Conservation (phyloP, 2,329 filamentous ascomycete species). For the Trichocomaceae sp. region DNA sequence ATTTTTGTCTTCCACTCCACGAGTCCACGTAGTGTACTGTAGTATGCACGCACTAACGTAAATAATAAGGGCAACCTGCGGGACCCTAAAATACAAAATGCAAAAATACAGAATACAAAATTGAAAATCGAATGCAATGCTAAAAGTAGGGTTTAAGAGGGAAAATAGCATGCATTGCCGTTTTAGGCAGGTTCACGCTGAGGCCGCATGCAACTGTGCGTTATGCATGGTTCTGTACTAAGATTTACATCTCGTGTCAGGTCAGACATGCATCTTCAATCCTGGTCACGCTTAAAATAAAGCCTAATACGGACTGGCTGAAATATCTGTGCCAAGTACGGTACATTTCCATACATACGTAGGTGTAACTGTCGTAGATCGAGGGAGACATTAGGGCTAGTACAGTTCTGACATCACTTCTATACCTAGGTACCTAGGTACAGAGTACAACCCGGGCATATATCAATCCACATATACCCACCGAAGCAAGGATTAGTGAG, state of each 20-base stretch:
- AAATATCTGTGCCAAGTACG: background rate
- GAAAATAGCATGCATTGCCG: background rate
- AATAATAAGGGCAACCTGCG: too few relatives aligned
- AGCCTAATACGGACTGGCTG: background rate
- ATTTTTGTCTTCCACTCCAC: conserved; percentile 4
- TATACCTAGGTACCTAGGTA: too few relatives aligned
- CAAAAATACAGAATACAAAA: background rate
- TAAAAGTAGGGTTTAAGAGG: background rate
- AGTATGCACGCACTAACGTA: too few relatives aligned
- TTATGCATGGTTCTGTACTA: background rate
- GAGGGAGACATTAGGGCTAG: background rate
- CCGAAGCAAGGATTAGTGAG: background rate
- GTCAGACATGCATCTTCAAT: background rate
- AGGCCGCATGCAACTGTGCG: background rate
- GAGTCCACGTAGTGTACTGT: too few relatives aligned
- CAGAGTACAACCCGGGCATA: background rate
- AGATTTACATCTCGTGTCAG: background rate
- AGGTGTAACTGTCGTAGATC: too few relatives aligned
- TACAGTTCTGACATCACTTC: too few relatives aligned
- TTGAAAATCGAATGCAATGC: background rate
- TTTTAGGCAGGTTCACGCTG: conserved; percentile 9
- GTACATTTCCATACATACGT: too few relatives aligned
- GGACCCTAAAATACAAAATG: too few relatives aligned
- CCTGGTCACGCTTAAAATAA: background rate
- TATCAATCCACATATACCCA: background rate